Evolutionary conservation across 2,329 filamentous ascomycete genomes (phyloP).

Genomic region (Harringtonia lauricola): DNA sequence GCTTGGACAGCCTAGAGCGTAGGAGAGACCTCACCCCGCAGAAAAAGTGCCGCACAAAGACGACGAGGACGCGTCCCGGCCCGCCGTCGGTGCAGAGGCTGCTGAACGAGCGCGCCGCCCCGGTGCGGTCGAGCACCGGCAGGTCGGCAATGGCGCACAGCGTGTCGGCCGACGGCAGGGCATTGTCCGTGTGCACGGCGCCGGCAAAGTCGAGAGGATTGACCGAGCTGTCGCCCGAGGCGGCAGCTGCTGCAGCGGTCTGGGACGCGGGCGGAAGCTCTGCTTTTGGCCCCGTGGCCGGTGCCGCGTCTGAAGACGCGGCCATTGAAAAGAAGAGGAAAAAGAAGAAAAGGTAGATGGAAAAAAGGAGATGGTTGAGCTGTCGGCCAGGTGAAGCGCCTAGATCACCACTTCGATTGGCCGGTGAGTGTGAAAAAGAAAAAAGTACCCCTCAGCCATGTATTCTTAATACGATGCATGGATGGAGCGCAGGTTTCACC

Average conservation of each 20-base stretch:
- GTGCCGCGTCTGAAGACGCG: background rate
- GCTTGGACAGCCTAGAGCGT: background rate
- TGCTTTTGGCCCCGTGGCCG: background rate
- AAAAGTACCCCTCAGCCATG: no score
- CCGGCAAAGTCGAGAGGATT: slow-evolving; percentile 20
- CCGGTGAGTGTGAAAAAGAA: no score
- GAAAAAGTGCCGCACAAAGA: slow-evolving; percentile 74
- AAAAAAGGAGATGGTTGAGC: no score
- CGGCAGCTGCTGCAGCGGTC: background rate
- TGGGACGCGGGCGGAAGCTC: background rate
- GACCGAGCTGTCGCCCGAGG: background rate
- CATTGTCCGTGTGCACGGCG: slow-evolving; percentile 42
- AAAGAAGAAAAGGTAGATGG: no score
- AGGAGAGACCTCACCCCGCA: slow-evolving; percentile 49
- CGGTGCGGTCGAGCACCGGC: slow-evolving; percentile 49
- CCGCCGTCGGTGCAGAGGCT: slow-evolving; percentile 45
- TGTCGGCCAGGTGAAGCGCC: no score
- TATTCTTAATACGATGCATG: no score
- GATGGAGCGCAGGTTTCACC: no score
- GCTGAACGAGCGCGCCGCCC: slow-evolving; percentile 49
- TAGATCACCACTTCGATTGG: no score
- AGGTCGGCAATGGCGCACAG: slow-evolving; percentile 42
- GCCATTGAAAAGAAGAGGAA: background rate
- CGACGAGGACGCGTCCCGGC: slow-evolving; percentile 51
- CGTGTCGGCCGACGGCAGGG: slow-evolving; percentile 37